Evolutionary conservation across 208 protist genomes (phyloP).

Genomic region (Wallacemonas rigidus): DNA sequence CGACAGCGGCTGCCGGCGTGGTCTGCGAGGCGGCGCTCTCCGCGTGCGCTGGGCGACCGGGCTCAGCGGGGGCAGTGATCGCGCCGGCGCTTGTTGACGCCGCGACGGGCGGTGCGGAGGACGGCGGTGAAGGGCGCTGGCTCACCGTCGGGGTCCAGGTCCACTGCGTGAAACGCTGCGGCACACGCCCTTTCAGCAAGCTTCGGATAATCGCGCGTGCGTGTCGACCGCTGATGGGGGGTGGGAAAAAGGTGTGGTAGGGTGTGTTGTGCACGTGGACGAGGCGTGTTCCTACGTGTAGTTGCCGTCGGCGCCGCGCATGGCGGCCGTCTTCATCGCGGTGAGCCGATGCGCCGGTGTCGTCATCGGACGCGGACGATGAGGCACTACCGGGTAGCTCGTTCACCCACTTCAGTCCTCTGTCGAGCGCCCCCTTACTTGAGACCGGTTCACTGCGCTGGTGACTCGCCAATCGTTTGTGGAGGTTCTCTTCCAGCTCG

Average conservation of each 20-base stretch:
- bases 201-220: conserved; percentile 35
- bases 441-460: background rate
- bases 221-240: conserved; percentile 23
- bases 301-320: background rate
- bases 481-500: conserved; percentile 5
- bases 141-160: conserved; percentile 22
- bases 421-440: background rate
- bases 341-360: background rate
- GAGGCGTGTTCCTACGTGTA: background rate
- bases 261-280: conserved; percentile 37
- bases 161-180: conserved; percentile 42
- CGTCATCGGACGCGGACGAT: background rate
- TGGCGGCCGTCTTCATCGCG: background rate
- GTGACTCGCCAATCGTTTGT: background rate
- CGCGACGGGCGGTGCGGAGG: background rate
- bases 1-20: too few species aligned
- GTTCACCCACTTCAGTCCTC: background rate
- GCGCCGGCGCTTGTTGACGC: background rate
- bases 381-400: background rate
- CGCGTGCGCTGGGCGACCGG: too few species aligned
- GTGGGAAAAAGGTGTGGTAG: conserved; percentile 62
- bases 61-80: background rate
- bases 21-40: too few species aligned
- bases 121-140: background rate
- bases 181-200: conserved; percentile 29